Evolutionary conservation across 1,139 yeast genomes (phyloP), one percentile per base, ranked within the genome.

Genomic region (Geotrichum bryndzae): DNA sequence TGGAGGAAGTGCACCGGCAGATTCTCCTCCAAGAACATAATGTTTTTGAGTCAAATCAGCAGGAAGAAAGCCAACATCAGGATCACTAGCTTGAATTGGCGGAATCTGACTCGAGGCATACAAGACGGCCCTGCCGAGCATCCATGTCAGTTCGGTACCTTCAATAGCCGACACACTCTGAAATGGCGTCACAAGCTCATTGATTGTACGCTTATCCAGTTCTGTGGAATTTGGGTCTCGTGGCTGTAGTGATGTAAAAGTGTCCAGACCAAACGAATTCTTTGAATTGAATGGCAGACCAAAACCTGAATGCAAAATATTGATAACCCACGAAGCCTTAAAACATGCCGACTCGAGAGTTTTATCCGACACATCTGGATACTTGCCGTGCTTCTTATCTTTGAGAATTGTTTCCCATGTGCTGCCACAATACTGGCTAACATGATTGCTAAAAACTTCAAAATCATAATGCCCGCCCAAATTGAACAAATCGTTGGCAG

Each of bases 131-230:
- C 90, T 77, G 1, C 96, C 96, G 54, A 89, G 74, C 1, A 96
- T 88, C 96, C 96, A 90, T 0, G 94, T 82, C 64, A 88, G 83
- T 53, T 86, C 84, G 1, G 82, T 76, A 0, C 89, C 90, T 53
- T 84, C 83, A 57, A 88, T 76, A 55, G 81, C 77, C 64, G 86
- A 86, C 23, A 86, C 84, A 35, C 88, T 77, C 62, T 82, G 82
- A 65, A 89, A 82, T 0, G 88, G 79, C 60, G 82, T 80, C 31
- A 70, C 63, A 59, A 73, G 72, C 35, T 68, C 70, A 23, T 63
- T 64, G 3, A 62, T 25, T 23, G 59, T 64, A n/a, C 67, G 53
- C 53, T 51, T 66, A 3, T 35, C 45, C 4, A 35, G 15, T n/a
- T 3, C 11, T n/a, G 45, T 35, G n/a, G 15, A 35, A 27, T 53